Evolutionary conservation across 2,329 filamentous ascomycete species (phyloP).

Genomic region (Didymella segeticola): DNA sequence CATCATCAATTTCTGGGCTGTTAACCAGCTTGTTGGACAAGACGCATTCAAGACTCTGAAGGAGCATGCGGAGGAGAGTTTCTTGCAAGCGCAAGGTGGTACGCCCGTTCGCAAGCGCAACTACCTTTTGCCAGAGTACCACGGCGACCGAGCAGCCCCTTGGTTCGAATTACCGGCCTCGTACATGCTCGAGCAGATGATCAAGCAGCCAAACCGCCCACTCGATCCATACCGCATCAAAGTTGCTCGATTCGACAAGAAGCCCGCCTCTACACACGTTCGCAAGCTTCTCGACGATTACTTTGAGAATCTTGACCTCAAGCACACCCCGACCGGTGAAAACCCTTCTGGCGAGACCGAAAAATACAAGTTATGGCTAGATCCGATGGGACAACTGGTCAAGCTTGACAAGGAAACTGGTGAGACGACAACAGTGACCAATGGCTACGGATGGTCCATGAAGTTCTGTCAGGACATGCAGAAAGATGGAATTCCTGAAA

Average conservation of each 20-base stretch:
- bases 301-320: conserved; percentile 66
- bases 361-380: conserved; percentile 62
- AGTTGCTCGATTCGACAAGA: conserved; percentile 68
- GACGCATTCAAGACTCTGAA: conserved; percentile 65
- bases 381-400: conserved; percentile 75
- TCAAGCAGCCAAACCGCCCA: conserved; percentile 75
- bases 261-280: conserved; percentile 70
- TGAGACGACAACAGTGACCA: conserved; percentile 69
- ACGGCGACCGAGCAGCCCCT: conserved; percentile 74
- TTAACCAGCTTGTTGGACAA: conserved; percentile 66
- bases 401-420: conserved; percentile 70
- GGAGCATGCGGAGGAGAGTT: conserved; percentile 59
- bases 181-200: conserved; percentile 79
- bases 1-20: conserved; percentile 74
- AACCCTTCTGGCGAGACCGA: conserved; percentile 37
- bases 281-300: conserved; percentile 71
- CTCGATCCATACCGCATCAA: conserved; percentile 74
- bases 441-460: conserved; percentile 88
- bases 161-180: conserved; percentile 86
- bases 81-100: conserved; percentile 42
- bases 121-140: conserved; percentile 75
- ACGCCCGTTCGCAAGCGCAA: conserved; percentile 59
- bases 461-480: conserved; percentile 84
- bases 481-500: conserved; percentile 33
- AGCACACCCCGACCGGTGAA: conserved; percentile 57